Evolutionary conservation across 2,329 filamentous ascomycete genomes (phyloP).

Genomic region (Penicillium italicum): DNA sequence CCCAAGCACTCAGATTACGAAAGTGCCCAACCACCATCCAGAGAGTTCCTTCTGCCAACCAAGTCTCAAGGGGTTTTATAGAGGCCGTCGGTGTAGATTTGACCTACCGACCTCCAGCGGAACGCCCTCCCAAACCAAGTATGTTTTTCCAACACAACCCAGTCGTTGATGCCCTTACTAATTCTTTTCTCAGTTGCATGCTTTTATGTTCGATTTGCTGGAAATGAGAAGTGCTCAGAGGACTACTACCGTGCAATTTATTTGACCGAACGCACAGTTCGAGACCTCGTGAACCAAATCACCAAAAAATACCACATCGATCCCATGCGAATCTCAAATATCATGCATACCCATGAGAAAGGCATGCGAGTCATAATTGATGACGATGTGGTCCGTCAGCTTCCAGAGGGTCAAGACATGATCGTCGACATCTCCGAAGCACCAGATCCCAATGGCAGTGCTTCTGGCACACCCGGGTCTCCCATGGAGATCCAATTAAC

Average conservation of each 20-base stretch:
- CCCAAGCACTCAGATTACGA: constrained; percentile 16
- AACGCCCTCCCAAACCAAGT: constrained; percentile 66
- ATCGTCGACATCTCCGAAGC: constrained; percentile 63
- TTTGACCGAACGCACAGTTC: constrained; percentile 69
- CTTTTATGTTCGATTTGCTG: constrained; percentile 70
- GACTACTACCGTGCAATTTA: constrained; percentile 83
- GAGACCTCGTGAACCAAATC: constrained; percentile 69
- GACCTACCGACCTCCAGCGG: constrained; percentile 73
- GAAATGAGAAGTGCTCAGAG: constrained; percentile 49
- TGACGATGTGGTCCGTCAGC: constrained; percentile 78
- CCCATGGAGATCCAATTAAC: constrained; percentile 52
- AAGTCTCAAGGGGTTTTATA: constrained; percentile 71
- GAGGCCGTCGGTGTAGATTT: constrained; percentile 88
- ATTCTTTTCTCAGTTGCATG: constrained; percentile 64
- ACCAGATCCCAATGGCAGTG: constrained; percentile 6
- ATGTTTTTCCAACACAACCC: constrained; percentile 30
- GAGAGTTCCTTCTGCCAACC: constrained; percentile 21
- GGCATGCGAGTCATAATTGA: constrained; percentile 83
- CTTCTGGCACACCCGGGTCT: background rate
- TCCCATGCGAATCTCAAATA: constrained; percentile 64
- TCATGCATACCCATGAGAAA: constrained; percentile 67
- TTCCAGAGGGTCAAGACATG: constrained; percentile 92
- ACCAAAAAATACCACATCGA: constrained; percentile 80
- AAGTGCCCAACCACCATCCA: constrained; percentile 34
- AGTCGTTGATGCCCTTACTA: constrained; percentile 23